A percentile compares a stretch with the other conserved stretches of the same genome.
Evolutionary conservation across 257 asterid genomes (phyloP).

Genomic region (Cruciata laevipes): DNA sequence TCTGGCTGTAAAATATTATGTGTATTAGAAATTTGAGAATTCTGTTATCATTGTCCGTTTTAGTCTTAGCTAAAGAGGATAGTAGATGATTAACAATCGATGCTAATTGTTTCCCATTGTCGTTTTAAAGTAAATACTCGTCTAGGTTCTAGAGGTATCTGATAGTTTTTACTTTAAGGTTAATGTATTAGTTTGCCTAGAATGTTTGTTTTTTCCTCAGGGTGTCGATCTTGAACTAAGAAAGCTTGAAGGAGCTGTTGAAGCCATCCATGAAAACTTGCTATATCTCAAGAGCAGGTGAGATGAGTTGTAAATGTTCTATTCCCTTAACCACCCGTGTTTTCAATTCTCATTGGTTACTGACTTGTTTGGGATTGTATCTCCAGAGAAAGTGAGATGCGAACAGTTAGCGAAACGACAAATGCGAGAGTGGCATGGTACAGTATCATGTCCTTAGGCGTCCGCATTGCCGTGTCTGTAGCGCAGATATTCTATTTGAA

Average conservation of each 20-base stretch:
- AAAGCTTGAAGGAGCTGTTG: slow-evolving; percentile 90
- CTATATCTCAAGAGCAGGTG: slow-evolving; percentile 71
- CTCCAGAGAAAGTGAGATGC: slow-evolving; percentile 76
- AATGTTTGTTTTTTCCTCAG: slow-evolving; percentile 28
- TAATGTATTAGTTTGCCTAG: background rate
- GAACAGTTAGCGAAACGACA: slow-evolving; percentile 52
- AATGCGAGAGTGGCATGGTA: slow-evolving; percentile 72
- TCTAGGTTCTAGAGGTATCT: background rate
- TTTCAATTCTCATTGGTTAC: background rate
- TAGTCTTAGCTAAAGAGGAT: background rate
- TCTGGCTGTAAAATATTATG: background rate
- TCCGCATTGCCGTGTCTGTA: slow-evolving; percentile 52
- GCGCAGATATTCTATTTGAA: slow-evolving; percentile 56
- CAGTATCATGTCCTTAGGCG: slow-evolving; percentile 66
- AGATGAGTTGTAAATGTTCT: background rate
- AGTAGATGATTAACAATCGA: background rate
- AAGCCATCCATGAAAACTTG: slow-evolving; percentile 75
- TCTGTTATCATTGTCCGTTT: background rate
- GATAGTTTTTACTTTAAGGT: background rate
- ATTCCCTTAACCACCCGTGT: background rate
- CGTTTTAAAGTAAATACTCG: too few relatives aligned
- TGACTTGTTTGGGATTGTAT: too few relatives aligned
- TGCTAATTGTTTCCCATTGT: background rate
- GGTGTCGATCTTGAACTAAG: slow-evolving; percentile 85
- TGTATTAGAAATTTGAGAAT: background rate